Percentiles rank a stretch among this genome's conserved stretches.
Conservation (phyloP, 2,329 filamentous ascomycete species). For the Cryphonectria parasitica region DNA sequence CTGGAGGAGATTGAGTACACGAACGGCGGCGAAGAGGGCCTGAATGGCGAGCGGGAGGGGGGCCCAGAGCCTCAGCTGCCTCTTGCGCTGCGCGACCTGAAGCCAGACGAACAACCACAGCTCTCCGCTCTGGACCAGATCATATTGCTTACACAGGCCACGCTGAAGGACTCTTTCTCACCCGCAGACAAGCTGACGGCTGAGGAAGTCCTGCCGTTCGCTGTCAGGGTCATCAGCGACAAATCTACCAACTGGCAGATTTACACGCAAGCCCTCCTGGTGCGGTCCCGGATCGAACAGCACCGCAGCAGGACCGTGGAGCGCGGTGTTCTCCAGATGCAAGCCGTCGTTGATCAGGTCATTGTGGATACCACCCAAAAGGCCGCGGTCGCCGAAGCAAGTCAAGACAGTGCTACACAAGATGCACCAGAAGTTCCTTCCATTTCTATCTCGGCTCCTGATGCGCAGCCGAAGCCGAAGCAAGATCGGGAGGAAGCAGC, state of each 20-base stretch:
- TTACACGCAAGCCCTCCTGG: slow-evolving; percentile 90
- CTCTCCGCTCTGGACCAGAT: slow-evolving; percentile 85
- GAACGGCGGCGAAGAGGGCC: slow-evolving; percentile 50
- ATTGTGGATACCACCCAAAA: slow-evolving; percentile 74
- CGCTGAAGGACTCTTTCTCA: slow-evolving; percentile 84
- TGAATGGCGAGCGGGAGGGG: slow-evolving; percentile 39
- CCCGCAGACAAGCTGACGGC: slow-evolving; percentile 83
- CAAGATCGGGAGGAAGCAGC: slow-evolving; percentile 19
- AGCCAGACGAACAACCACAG: slow-evolving; percentile 80
- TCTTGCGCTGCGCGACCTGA: slow-evolving; percentile 62
- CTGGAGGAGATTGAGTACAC: slow-evolving; percentile 85
- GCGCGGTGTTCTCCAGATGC: slow-evolving; percentile 86
- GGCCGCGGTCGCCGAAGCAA: slow-evolving; percentile 26
- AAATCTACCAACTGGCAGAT: slow-evolving; percentile 97
- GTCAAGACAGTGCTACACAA: slow-evolving; percentile 36
- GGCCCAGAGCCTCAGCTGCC: slow-evolving; percentile 53
- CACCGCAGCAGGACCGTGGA: slow-evolving; percentile 87
- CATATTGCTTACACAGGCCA: slow-evolving; percentile 84
- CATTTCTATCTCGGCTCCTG: slow-evolving; percentile 29
- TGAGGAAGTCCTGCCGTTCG: slow-evolving; percentile 93
- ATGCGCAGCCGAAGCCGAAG: slow-evolving; percentile 32
- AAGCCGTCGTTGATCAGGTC: slow-evolving; percentile 94
- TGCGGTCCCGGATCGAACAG: slow-evolving; percentile 87
- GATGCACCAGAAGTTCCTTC: slow-evolving; percentile 29
- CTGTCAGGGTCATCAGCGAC: slow-evolving; percentile 82